phyloP scores from a whole-genome alignment of 257 asterid genomes.

The Forsythia suspensa region DNA sequence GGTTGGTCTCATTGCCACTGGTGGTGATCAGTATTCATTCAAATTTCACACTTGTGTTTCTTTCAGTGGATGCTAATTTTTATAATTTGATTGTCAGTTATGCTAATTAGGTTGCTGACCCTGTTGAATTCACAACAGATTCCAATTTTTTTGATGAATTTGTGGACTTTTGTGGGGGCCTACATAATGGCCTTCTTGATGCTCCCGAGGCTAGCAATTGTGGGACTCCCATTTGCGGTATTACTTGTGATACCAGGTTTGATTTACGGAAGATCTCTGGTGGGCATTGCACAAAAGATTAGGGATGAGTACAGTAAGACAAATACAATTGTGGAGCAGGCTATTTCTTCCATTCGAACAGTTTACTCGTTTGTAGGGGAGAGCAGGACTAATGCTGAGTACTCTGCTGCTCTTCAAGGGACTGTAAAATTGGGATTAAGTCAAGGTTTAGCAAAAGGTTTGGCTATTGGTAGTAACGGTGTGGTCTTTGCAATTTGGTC shows the following conservation, averaged over 20 bases:
- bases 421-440: slow-evolving; percentile 61
- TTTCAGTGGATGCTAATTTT: not conserved
- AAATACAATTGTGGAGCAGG: slow-evolving; percentile 65
- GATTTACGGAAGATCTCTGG: slow-evolving; percentile 74
- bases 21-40: too few species aligned
- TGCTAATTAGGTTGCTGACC: not conserved
- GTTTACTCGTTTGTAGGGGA: slow-evolving; percentile 89
- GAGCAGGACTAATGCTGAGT: slow-evolving; percentile 45
- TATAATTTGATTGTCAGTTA: not conserved
- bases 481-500: slow-evolving; percentile 83
- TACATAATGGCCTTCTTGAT: slow-evolving; percentile 62
- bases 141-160: slow-evolving; percentile 75
- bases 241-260: slow-evolving; percentile 79
- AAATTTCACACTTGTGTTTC: not conserved
- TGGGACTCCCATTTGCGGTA: slow-evolving; percentile 68
- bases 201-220: slow-evolving; percentile 76
- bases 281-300: slow-evolving; percentile 60
- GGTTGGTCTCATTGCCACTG: slow-evolving; percentile 29
- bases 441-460: slow-evolving; percentile 90
- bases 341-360: slow-evolving; percentile 77
- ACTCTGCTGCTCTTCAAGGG: slow-evolving; percentile 73
- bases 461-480: slow-evolving; percentile 87
- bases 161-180: slow-evolving; percentile 62
- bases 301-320: slow-evolving; percentile 75
- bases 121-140: slow-evolving; percentile 37